Conservation (phyloP, 1,139 yeast genomes). For the Blastobotrys ciferrii region DNA sequence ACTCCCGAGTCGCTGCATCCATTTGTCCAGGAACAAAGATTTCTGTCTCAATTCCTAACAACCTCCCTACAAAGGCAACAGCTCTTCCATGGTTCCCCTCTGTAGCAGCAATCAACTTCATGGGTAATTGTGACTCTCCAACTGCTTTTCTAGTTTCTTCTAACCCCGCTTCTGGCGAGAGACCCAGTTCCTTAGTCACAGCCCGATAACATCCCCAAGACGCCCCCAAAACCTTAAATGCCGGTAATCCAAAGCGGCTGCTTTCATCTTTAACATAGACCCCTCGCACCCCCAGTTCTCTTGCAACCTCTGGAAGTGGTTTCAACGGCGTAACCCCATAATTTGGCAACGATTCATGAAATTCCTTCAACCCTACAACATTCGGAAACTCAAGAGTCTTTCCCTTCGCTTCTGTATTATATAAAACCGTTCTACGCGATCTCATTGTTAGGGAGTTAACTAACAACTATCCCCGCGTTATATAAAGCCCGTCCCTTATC, state of each 20-base stretch:
- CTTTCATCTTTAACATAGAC: not conserved
- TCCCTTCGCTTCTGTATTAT: not conserved
- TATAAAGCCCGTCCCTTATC: no score
- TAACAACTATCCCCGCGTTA: not conserved
- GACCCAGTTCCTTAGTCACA: not conserved
- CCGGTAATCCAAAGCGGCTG: not conserved
- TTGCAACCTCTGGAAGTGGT: not conserved
- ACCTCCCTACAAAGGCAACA: not conserved
- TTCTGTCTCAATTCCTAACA: not conserved
- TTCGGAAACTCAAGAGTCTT: not conserved
- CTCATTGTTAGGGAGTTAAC: no score
- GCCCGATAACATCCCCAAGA: not conserved
- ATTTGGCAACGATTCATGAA: not conserved
- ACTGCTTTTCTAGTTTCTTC: not conserved
- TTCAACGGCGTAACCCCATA: not conserved
- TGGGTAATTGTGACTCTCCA: not conserved
- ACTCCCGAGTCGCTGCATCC: not conserved
- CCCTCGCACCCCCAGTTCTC: not conserved
- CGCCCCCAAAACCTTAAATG: not conserved
- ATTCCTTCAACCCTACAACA: not conserved
- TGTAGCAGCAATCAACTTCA: not conserved
- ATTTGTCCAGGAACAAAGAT: not conserved
- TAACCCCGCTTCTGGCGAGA: not conserved
- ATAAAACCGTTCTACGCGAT: not conserved
- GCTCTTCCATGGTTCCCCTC: not conserved